Base-by-base conservation (phyloP, 2,329 filamentous ascomycete species). In the Apiospora saccharicola region DNA sequence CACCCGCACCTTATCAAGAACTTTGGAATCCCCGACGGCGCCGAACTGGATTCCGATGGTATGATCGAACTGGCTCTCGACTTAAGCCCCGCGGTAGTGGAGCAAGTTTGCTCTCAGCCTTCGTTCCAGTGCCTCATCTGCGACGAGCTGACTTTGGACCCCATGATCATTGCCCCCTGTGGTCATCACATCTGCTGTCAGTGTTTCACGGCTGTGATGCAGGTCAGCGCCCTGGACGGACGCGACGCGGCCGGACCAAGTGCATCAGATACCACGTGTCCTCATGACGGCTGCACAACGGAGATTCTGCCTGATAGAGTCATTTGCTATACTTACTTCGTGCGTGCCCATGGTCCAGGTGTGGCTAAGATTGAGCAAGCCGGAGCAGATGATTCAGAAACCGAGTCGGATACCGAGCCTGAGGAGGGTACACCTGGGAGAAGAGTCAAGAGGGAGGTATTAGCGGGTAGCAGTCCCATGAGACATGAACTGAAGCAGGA, bases 1-100 rank as follows among this genome's bases (percentile, higher is more conserved):
- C 94, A 96, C 80, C 93, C 93, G 1, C 91, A 95, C 78, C 89
- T 93, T 70, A 90, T 90, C 41, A 83, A 87, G 14, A 88, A 79
- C 19, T 74, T 78, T 37, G 75, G 75, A 7, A 78, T 81, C 19
- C 80, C 80, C 6, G 77, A 80, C 1, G 79, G 78, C 1, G 70
- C 76, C 12, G 68, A 77, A 37, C 73, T 80, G 16, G 75, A 74
- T 13, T 64, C 74, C 1, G 74, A 79, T 3, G 76, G 80, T 10
- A 81, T 81, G 80, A 71, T 72, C 19, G 72, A 73, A 13, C 70
- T 80, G 5, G 79, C 79, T 1, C 41, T n/a, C 2, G 75, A 75
- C 41, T 71, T 81, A 7, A 44, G 73, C 7, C 47, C 37, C 1
- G 53, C 30, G 0, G 71, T 75, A 19, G 74, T 80, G 6, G 64